These are phyloP conservation scores for Pleurotus eryngii DNA, from an alignment of 768 basidiomycete genomes.

Conservation along the genomic window DNA sequence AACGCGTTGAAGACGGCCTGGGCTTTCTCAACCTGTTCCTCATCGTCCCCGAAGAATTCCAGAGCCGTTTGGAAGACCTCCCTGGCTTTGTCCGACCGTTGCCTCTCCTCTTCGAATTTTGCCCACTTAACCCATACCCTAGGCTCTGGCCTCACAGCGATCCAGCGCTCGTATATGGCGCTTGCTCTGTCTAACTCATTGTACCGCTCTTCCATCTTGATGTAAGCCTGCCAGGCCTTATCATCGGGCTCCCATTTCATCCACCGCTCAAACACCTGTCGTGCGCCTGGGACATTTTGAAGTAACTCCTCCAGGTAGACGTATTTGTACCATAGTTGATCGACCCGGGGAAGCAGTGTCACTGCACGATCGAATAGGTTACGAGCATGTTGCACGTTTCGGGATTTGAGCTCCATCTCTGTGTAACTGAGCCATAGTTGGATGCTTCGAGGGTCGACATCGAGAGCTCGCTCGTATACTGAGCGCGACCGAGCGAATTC, in stretches of 20 bases:
- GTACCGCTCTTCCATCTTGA: slow-evolving; percentile 96
- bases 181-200: slow-evolving; percentile 90
- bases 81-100: slow-evolving; percentile 64
- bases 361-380: slow-evolving; percentile 98
- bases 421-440: slow-evolving; percentile 94
- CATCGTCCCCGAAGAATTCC: slow-evolving; percentile 88
- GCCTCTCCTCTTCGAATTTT: slow-evolving; percentile 87
- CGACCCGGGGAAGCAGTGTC: slow-evolving; percentile 92
- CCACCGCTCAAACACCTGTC: slow-evolving; percentile 99
- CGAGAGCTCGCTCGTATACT: slow-evolving; percentile 94
- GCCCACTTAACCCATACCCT: slow-evolving; percentile 82
- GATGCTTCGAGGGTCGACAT: slow-evolving; percentile 87
- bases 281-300: slow-evolving; percentile 92
- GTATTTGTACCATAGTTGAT: slow-evolving; percentile 99
- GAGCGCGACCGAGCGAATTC: slow-evolving; percentile 94
- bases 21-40: slow-evolving; percentile 92
- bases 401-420: slow-evolving; percentile 97
- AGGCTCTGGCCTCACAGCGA: slow-evolving; percentile 73
- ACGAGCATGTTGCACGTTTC: slow-evolving; percentile 95
- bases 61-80: slow-evolving; percentile 90
- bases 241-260: slow-evolving; percentile 99
- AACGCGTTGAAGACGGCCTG: slow-evolving; percentile 88
- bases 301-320: slow-evolving; percentile 97
- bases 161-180: slow-evolving; percentile 89
- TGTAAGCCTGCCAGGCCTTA: slow-evolving; percentile 99